Evolutionary conservation across 352 stramenopile species (phyloP).

Genomic region (Pythium scleroteichum): DNA sequence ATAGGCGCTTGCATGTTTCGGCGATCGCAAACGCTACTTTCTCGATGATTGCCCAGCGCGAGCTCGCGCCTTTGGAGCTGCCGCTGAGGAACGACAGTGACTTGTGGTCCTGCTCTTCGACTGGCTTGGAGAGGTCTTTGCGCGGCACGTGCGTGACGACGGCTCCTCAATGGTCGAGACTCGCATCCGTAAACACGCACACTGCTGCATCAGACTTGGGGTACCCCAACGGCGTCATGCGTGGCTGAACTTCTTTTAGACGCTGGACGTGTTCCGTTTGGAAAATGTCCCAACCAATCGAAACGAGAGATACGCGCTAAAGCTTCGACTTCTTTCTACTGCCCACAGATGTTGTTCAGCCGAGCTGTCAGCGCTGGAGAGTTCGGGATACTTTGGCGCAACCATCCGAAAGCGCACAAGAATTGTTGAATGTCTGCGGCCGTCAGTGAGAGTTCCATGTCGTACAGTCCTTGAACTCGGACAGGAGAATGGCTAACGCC

Average conservation of each 20-base stretch:
- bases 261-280: no score
- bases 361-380: constrained; percentile 21
- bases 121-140: not conserved
- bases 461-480: constrained; percentile 27
- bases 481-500: constrained; percentile 26
- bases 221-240: constrained; percentile 27
- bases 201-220: constrained; percentile 16
- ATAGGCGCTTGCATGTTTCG: constrained; percentile 27
- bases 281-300: no score
- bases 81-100: constrained; percentile 31
- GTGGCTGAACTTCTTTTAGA: no score
- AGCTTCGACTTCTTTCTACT: no score
- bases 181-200: constrained; percentile 31
- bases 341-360: constrained; percentile 22
- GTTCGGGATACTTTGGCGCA: constrained; percentile 33
- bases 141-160: constrained; percentile 21
- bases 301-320: no score
- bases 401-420: constrained; percentile 37
- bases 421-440: constrained; percentile 36
- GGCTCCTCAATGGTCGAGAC: constrained; percentile 25
- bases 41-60: constrained; percentile 26
- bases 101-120: constrained; percentile 24
- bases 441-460: constrained; percentile 18
- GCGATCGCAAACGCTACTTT: constrained; percentile 34
- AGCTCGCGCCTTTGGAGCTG: constrained; percentile 8